Base-by-base conservation (phyloP, 306 rosid species). In the Cucurbita ficifolia region DNA sequence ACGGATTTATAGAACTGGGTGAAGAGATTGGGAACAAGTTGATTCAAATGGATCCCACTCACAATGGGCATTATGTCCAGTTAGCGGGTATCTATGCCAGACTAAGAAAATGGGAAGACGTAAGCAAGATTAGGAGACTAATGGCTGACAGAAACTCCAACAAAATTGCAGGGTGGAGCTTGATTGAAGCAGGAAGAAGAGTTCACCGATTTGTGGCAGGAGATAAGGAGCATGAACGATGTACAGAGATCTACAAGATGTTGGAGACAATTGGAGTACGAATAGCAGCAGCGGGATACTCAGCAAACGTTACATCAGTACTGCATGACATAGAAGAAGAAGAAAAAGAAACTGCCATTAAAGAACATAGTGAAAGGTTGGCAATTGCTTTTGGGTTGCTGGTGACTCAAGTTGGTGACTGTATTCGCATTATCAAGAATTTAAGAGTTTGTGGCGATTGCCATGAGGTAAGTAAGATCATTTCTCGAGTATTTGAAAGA, bases 31-130 rank as follows among this genome's bases (percentile, higher is more conserved):
- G 97, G 40, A 83, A 83, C 40, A 83, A 76, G 87, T 77, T 89
- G 83, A 79, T 92, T 35, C 65, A 83, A 70, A 74, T 86, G 79
- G 96, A 92, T 76, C 97, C 97, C 61, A 78, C 77, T 2, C 91
- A 87, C 79, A 85, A 82, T 45, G 97, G 89, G 6, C 94, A 92
- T 86, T 92, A 92, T 63, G 92, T 92, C 33, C 97, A 87, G 80
- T 83, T 89, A 60, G 84, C 89, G 6, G 78, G 81, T 79, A 79
- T 89, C 71, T 92, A 87, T 56, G 94, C 96, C 21, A 89, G 87
- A 57, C 86, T 88, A 54, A 86, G 85, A 73, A 92, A 87, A 76
- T 89, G 97, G 97, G 96, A 92, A 73, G 92, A 87, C 43, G 96
- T 87, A 1, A 77, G 83, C 79, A 79, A 91, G 83, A 83, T 87